A percentile compares a stretch with the other conserved stretches of the same genome.
phyloP scores from a whole-genome alignment of 2,329 filamentous ascomycete species.

The Sordariomycetes sp. region DNA sequence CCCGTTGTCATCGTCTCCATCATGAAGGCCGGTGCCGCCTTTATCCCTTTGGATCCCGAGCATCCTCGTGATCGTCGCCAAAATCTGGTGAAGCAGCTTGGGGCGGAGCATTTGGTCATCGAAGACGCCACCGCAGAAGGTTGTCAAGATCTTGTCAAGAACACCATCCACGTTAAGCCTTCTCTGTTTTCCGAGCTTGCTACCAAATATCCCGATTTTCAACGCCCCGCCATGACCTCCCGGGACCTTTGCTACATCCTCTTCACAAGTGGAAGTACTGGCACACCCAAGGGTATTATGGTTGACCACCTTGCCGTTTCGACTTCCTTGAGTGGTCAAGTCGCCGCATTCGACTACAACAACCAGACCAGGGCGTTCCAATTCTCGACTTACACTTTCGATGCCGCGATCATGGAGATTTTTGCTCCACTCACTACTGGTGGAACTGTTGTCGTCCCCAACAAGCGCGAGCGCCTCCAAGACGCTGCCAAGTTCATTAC shows the following conservation, averaged over 20 bases:
- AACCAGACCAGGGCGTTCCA: conserved; percentile 10
- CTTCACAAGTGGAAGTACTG: conserved; percentile 15
- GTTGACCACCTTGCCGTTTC: conserved; percentile 9
- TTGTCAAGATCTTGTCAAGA: not conserved
- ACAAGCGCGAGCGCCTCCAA: not conserved
- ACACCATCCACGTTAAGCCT: conserved; percentile 2
- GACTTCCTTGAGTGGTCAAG: conserved; percentile 9
- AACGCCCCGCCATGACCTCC: not conserved
- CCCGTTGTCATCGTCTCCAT: conserved; percentile 6
- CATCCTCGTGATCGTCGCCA: conserved; percentile 4
- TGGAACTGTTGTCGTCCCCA: conserved; percentile 2
- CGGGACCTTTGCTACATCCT: conserved; percentile 6
- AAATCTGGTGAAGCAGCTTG: conserved; percentile 1
- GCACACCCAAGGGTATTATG: conserved; percentile 12
- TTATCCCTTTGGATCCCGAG: conserved; percentile 5
- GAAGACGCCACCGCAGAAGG: not conserved
- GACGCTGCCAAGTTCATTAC: not conserved
- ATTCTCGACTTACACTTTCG: conserved; percentile 4
- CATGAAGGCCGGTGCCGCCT: conserved; percentile 7
- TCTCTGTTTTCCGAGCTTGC: conserved; percentile 1
- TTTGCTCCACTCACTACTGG: conserved; percentile 3
- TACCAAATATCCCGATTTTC: no score
- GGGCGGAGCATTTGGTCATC: not conserved
- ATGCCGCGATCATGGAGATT: conserved; percentile 3
- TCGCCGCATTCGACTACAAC: conserved; percentile 11